Conservation (phyloP, 208 protist genomes). For the Naegleria gruberi region DNA sequence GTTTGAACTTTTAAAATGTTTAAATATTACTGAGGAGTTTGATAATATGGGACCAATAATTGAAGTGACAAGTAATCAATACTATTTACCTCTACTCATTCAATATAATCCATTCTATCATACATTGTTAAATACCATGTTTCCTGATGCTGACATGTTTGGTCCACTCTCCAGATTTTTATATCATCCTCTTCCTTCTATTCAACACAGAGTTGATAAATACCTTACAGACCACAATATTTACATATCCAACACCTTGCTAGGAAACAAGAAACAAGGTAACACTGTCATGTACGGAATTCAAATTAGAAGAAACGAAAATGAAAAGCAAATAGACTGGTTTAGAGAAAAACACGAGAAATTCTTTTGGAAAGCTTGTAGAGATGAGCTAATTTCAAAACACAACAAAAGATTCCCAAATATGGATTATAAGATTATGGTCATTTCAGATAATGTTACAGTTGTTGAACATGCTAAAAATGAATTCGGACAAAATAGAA, state of each 20-base stretch:
- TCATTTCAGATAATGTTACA: neutral
- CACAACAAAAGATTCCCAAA: neutral
- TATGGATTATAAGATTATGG: neutral
- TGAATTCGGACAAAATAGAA: neutral
- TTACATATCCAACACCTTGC: neutral
- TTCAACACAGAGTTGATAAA: neutral
- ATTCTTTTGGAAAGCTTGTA: neutral
- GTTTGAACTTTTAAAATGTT: conserved; percentile 5
- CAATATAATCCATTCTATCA: neutral
- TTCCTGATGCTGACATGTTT: neutral
- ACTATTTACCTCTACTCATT: neutral
- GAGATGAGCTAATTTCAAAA: neutral
- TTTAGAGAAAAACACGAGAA: neutral
- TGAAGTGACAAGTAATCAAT: conserved; percentile 9
- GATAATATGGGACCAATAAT: neutral
- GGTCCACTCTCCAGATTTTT: neutral
- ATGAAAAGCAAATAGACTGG: conserved; percentile 3
- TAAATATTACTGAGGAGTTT: neutral
- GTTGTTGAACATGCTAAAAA: neutral
- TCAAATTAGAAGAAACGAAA: neutral
- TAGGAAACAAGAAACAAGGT: neutral
- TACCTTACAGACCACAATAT: neutral
- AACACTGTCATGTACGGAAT: neutral
- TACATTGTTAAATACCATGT: neutral
- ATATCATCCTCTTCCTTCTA: neutral